phyloP scores from a whole-genome alignment of 148 eudicot genomes.

The Nyssa sinensis region DNA sequence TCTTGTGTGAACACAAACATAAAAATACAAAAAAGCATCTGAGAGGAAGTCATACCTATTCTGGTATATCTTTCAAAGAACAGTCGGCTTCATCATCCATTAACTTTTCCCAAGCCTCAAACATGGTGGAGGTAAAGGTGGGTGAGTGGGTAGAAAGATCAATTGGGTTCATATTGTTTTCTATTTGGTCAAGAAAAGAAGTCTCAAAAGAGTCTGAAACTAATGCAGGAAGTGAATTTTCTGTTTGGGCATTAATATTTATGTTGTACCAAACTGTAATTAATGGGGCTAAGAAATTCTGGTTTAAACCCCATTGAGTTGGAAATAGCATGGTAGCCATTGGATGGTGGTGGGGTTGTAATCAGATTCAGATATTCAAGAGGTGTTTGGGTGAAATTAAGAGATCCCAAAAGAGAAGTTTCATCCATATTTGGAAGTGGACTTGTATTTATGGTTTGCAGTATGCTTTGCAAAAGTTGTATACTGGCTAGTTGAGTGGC shows the following conservation, averaged over 20 bases:
- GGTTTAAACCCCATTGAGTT: constrained; percentile 11
- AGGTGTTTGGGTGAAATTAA: too few relatives aligned
- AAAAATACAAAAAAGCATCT: not conserved
- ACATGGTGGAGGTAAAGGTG: constrained; percentile 19
- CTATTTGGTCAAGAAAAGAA: constrained; percentile 23
- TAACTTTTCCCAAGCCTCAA: constrained; percentile 48
- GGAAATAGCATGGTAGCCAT: not conserved
- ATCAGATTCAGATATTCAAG: not conserved
- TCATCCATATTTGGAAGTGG: constrained; percentile 16
- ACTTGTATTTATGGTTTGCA: constrained; percentile 35
- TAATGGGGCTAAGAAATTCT: not conserved
- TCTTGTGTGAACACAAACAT: not conserved
- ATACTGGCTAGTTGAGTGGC: constrained; percentile 43
- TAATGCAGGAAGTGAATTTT: constrained; percentile 39
- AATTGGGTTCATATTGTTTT: constrained; percentile 36
- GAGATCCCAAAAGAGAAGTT: constrained; percentile 1
- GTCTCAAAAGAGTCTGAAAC: constrained; percentile 31
- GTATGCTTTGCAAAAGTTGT: constrained; percentile 54
- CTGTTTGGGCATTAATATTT: constrained; percentile 20
- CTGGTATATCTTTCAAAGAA: constrained; percentile 38
- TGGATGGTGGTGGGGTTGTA: too few relatives aligned
- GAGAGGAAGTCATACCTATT: constrained; percentile 9
- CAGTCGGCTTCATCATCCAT: constrained; percentile 41
- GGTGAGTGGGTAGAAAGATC: constrained; percentile 20
- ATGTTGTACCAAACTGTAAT: not conserved